Evolutionary conservation across 2,329 filamentous ascomycete genomes (phyloP).

Genomic region (Mariannaea sp.): DNA sequence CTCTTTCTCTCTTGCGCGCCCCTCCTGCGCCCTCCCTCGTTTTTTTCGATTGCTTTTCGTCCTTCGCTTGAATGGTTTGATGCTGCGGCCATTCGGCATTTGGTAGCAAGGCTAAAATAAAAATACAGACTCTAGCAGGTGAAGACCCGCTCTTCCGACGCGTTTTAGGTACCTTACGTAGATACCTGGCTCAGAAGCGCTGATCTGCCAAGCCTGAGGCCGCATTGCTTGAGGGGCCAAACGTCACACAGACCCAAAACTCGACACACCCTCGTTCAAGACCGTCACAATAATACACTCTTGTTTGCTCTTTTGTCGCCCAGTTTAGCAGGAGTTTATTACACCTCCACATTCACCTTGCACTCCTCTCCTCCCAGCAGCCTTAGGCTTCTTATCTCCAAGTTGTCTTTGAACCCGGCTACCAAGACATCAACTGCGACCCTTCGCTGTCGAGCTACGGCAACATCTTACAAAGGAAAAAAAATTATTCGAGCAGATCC

Average conservation of each 20-base stretch:
- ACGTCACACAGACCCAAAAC: constrained; percentile 18
- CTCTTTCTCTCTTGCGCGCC: constrained; percentile 12
- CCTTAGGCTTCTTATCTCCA: constrained; percentile 15
- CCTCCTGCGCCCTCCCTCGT: constrained; percentile 10
- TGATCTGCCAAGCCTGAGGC: constrained; percentile 20
- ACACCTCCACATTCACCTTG: constrained; percentile 12
- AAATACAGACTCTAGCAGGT: neutral
- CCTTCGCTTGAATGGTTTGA: constrained; percentile 21
- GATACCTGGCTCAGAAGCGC: constrained; percentile 9
- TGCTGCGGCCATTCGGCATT: constrained; percentile 14
- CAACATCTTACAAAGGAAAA: no score
- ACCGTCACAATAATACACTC: no score
- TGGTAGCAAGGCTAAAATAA: neutral
- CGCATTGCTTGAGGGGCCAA: constrained; percentile 17
- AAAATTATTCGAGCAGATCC: no score
- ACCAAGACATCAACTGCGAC: constrained; percentile 2
- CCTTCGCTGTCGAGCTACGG: constrained; percentile 1
- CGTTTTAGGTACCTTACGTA: no score
- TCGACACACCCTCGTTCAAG: neutral
- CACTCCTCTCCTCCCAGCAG: constrained; percentile 8
- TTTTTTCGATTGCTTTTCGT: neutral
- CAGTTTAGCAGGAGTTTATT: neutral
- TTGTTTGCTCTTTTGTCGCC: constrained; percentile 1
- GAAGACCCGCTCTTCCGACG: constrained; percentile 28
- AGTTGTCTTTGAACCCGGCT: neutral